Evolutionary conservation across 2,329 filamentous ascomycete species (phyloP).

Genomic region (Didymella segeticola): DNA sequence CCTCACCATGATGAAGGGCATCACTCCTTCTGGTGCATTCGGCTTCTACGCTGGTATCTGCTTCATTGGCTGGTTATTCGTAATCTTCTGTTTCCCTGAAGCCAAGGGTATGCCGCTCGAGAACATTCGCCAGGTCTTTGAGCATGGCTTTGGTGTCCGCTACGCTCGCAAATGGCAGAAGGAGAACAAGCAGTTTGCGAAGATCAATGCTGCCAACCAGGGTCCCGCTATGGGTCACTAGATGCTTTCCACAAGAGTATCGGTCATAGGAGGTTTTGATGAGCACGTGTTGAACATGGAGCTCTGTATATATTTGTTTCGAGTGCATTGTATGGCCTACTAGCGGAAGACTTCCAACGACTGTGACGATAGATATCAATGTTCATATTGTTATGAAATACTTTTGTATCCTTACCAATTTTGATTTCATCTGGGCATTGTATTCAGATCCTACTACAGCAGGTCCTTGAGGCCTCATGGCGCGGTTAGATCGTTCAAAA

Average conservation of each 20-base stretch:
- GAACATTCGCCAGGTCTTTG: conserved; percentile 45
- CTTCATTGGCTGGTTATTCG: conserved; percentile 45
- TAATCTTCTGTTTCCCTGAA: conserved; percentile 49
- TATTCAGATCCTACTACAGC: no score
- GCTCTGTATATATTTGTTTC: neutral
- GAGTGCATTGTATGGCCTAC: neutral
- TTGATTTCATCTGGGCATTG: no score
- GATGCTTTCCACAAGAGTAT: neutral
- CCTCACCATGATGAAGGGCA: conserved; percentile 50
- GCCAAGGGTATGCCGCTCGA: conserved; percentile 47
- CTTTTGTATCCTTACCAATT: no score
- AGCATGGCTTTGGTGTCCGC: conserved; percentile 45
- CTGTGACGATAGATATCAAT: neutral
- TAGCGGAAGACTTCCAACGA: conserved; percentile 6
- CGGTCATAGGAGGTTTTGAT: neutral
- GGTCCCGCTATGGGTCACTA: conserved; percentile 32
- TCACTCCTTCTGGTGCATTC: conserved; percentile 48
- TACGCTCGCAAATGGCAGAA: conserved; percentile 46
- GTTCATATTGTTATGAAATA: no score
- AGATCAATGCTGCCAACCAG: conserved; percentile 30
- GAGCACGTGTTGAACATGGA: neutral
- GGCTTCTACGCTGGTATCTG: conserved; percentile 50
- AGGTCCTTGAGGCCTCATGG: no score
- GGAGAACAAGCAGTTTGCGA: conserved; percentile 46
- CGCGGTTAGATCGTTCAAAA: no score